A percentile compares a stretch with the other conserved stretches of the same genome.
Conservation (phyloP, 257 asterid species). For the Dorcoceras hygrometricum region DNA sequence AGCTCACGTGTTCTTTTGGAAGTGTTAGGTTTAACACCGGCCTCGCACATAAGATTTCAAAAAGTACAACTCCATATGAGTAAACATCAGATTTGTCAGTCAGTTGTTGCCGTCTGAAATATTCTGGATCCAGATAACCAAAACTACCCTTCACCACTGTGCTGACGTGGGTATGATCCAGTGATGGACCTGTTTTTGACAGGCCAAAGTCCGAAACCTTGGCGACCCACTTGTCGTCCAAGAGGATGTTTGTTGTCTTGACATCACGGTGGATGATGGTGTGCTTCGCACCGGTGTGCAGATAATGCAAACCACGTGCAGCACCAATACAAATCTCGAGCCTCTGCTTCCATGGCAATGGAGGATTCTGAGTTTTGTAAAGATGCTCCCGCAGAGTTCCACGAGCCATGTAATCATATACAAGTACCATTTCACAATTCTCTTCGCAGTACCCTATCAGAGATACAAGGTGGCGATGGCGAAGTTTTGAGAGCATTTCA, state of each 20-base stretch:
- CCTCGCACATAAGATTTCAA: slow-evolving; percentile 37
- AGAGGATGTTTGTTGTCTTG: slow-evolving; percentile 41
- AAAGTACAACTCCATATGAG: slow-evolving; percentile 41
- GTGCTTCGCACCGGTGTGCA: slow-evolving; percentile 42
- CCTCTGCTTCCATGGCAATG: slow-evolving; percentile 42
- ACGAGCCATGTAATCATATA: slow-evolving; percentile 42
- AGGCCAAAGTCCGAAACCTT: slow-evolving; percentile 47
- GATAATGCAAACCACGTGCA: slow-evolving; percentile 43
- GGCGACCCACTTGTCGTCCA: slow-evolving; percentile 42
- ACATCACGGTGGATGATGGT: slow-evolving; percentile 49
- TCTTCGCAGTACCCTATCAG: slow-evolving; percentile 46
- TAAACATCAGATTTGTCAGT: slow-evolving; percentile 45
- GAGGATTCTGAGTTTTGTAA: slow-evolving; percentile 28
- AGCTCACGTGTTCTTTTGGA: slow-evolving; percentile 41
- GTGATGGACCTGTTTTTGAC: slow-evolving; percentile 32
- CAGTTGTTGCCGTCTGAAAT: slow-evolving; percentile 37
- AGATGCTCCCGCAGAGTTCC: slow-evolving; percentile 53
- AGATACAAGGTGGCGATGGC: slow-evolving; percentile 38
- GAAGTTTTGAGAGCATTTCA: slow-evolving; percentile 35
- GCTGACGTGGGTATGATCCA: slow-evolving; percentile 36
- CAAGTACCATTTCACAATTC: slow-evolving; percentile 41
- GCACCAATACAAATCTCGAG: slow-evolving; percentile 44
- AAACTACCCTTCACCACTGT: slow-evolving; percentile 48
- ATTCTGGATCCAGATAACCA: slow-evolving; percentile 45
- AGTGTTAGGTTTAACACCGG: slow-evolving; percentile 33